Percentiles rank a stretch among this genome's conserved stretches.
phyloP scores from a whole-genome alignment of 805 yeast genomes.

The Tanozyma kutaoensis region DNA sequence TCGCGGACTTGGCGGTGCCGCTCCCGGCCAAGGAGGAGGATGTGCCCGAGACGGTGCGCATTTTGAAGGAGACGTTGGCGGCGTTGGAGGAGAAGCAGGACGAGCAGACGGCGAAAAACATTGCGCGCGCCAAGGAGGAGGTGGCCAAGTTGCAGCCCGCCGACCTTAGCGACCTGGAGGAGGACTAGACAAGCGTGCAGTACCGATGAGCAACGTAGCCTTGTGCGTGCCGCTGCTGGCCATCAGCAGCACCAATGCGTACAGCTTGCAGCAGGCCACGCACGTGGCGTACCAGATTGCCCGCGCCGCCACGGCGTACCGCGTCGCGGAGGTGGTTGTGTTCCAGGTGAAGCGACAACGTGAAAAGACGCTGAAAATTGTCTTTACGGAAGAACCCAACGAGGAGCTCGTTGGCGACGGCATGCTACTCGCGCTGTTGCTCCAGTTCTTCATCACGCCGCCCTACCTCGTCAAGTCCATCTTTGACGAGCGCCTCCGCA shows the following conservation, averaged over 20 bases:
- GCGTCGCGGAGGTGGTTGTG: conserved; percentile 63
- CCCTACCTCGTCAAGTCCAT: conserved; percentile 52
- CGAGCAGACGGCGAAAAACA: conserved; percentile 63
- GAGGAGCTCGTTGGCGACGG: conserved; percentile 17
- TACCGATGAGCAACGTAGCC: too few species aligned
- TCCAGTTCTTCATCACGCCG: conserved; percentile 79
- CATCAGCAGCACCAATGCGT: too few species aligned
- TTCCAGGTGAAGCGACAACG: conserved; percentile 28
- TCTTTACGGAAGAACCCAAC: conserved; percentile 7
- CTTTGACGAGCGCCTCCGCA: too few species aligned
- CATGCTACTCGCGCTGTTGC: conserved; percentile 48
- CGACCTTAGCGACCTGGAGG: conserved; percentile 13
- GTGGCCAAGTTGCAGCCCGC: conserved; percentile 53
- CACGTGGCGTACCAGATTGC: conserved; percentile 68
- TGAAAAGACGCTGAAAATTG: conserved; percentile 11
- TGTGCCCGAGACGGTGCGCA: conserved; percentile 46
- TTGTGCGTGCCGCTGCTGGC: too few species aligned
- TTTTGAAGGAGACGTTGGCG: conserved; percentile 59
- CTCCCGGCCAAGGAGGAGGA: conserved; percentile 72
- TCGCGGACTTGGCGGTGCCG: conserved; percentile 62
- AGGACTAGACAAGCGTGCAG: conserved; percentile 1
- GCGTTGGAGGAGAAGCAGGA: conserved; percentile 64
- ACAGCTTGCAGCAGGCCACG: too few species aligned
- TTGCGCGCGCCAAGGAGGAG: conserved; percentile 66
- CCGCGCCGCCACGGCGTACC: conserved; percentile 53